phyloP scores from a whole-genome alignment of 2,329 filamentous ascomycete species.

The Trichoderma atrobrunneum region DNA sequence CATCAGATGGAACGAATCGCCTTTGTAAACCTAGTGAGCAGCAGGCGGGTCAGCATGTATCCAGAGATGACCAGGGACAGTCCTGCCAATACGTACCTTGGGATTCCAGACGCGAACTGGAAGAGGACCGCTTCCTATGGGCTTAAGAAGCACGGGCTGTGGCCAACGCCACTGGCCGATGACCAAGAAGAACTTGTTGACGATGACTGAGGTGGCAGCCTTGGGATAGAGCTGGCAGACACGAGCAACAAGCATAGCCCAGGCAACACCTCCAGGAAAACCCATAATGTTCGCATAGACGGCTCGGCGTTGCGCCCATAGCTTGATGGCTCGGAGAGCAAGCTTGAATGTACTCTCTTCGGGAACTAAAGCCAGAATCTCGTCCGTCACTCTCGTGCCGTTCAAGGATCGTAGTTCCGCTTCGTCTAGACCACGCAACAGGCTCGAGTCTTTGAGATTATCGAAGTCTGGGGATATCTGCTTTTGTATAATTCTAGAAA shows the following conservation, averaged over 20 bases:
- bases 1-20: constrained; percentile 87
- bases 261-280: constrained; percentile 94
- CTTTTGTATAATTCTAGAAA: constrained; percentile 69
- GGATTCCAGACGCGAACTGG: constrained; percentile 94
- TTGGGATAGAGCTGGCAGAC: constrained; percentile 96
- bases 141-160: constrained; percentile 84
- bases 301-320: constrained; percentile 90
- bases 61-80: neutral
- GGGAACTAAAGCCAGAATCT: constrained; percentile 85
- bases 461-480: constrained; percentile 66
- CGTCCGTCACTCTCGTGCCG: constrained; percentile 89
- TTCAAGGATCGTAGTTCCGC: constrained; percentile 86
- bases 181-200: constrained; percentile 91
- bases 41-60: constrained; percentile 18
- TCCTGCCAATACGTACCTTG: constrained; percentile 52
- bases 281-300: constrained; percentile 97
- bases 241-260: constrained; percentile 95
- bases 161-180: constrained; percentile 94
- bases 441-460: constrained; percentile 75
- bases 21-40: constrained; percentile 63
- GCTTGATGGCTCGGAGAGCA: constrained; percentile 86
- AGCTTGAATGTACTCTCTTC: constrained; percentile 86
- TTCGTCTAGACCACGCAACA: constrained; percentile 83
- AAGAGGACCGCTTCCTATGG: constrained; percentile 77
- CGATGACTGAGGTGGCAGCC: constrained; percentile 81